Evolutionary conservation across 2,329 filamentous ascomycete genomes (phyloP), one percentile per base, ranked within the genome.

Genomic region (Cordyceps cateniannulata): DNA sequence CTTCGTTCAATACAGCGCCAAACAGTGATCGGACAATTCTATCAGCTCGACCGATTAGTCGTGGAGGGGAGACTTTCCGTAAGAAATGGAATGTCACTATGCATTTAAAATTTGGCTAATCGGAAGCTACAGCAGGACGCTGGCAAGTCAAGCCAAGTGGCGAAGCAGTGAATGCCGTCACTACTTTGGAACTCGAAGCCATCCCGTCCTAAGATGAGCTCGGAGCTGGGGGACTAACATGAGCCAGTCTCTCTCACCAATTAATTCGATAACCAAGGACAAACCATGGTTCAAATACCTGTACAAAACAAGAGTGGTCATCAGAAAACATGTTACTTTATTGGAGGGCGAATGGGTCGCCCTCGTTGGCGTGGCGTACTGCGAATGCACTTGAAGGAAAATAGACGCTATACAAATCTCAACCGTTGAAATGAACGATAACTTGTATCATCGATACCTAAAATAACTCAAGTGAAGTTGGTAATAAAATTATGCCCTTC

Each of bases 11-110:
- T 48, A 55, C 57, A 98, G 95, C 88, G 95, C 72, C 95, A 98
- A 88, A 96, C 93, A 12, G 83, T 95, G 55, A 85, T 99, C 70
- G 96, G 92, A 72, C 90, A 96, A 72, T 98, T 98, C 77, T 98
- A 91, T 78, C 90, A 97, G 76, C 75, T 96, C 64, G 93, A 98
- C 71, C 83, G 86, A 70, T 82, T 99, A 75, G 95, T 99, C 16
- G 90, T 99, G 0, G 95, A 99, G 76, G 90, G 90, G 20, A 88
- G 90, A 62, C 88, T 91, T 73, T 85, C 88, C 69, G 88, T 91
- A 82, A 66, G 83, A 77, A 58, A n/a, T 18, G 5, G 47, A 66
- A 35, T 5, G 14, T 27, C 9, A 9, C 25, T 2, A 51, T 16
- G 3, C 3, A 2, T 16, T 2, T 7, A 20, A 25, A 44, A 12